These are phyloP conservation scores for Apophysomyces ossiformis DNA, from an alignment of 371 early-diverging fungal genomes.

Conservation along the genomic window DNA sequence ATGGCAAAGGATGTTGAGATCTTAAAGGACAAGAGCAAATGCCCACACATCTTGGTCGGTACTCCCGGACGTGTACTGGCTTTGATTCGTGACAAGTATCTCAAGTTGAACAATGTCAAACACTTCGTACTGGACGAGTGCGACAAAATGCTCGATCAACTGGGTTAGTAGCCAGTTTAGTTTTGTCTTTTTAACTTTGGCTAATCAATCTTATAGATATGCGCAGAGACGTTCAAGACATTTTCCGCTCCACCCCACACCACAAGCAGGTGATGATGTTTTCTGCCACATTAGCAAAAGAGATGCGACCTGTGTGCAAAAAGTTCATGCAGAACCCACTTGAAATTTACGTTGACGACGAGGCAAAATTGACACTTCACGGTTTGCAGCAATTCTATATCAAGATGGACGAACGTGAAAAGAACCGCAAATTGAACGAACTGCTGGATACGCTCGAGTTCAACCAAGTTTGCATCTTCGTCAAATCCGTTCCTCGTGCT, in stretches of 20 bases:
- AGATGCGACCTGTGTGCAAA: slow-evolving; percentile 91
- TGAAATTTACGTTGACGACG: slow-evolving; percentile 98
- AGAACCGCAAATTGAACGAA: slow-evolving; percentile 93
- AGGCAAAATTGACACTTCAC: slow-evolving; percentile 97
- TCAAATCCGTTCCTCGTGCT: slow-evolving; percentile 89
- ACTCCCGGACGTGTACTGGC: slow-evolving; percentile 97
- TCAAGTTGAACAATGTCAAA: slow-evolving; percentile 85
- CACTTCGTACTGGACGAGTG: slow-evolving; percentile 99
- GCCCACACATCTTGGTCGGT: slow-evolving; percentile 96
- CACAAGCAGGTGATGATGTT: slow-evolving; percentile 99
- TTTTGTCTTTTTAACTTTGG: too few relatives aligned
- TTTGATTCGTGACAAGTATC: slow-evolving; percentile 80
- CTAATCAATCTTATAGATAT: slow-evolving; percentile 66
- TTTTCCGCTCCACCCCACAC: slow-evolving; percentile 93
- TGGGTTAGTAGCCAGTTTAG: slow-evolving; percentile 56
- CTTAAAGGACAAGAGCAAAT: slow-evolving; percentile 78
- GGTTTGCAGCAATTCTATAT: slow-evolving; percentile 97
- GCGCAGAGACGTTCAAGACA: slow-evolving; percentile 97
- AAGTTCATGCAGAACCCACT: slow-evolving; percentile 98
- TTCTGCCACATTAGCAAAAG: slow-evolving; percentile 93
- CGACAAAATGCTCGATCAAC: slow-evolving; percentile 94
- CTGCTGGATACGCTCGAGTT: slow-evolving; percentile 93
- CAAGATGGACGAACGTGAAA: slow-evolving; percentile 84
- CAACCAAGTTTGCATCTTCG: slow-evolving; percentile 98
- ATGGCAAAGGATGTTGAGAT: slow-evolving; percentile 82